A percentile compares a stretch with the other conserved stretches of the same genome.
phyloP scores from a whole-genome alignment of 306 rosid species.

The Pyrus bretschneideri region DNA sequence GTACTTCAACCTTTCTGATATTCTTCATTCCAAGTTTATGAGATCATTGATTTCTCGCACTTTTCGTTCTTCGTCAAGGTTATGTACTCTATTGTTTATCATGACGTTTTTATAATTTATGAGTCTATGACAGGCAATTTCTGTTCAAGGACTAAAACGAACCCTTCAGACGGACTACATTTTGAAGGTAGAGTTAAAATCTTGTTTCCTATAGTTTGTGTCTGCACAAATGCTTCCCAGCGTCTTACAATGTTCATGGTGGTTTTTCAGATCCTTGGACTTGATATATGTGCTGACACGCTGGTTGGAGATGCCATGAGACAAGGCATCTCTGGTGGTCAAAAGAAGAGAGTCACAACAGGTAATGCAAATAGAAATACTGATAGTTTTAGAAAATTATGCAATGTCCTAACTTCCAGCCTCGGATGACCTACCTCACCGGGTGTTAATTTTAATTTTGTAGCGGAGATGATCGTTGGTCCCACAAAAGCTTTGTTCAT shows the following conservation, averaged over 20 bases:
- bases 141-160: constrained; percentile 28
- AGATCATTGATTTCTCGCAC: background rate
- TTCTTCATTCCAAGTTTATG: background rate
- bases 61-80: background rate
- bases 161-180: constrained; percentile 47
- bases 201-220: background rate
- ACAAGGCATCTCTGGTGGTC: constrained; percentile 45
- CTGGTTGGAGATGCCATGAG: constrained; percentile 39
- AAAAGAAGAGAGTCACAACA: constrained; percentile 43
- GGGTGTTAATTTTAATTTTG: background rate
- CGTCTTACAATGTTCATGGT: background rate
- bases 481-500: constrained; percentile 34
- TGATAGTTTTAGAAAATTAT: background rate
- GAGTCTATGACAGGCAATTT: constrained; percentile 26
- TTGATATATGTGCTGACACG: constrained; percentile 42
- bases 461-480: constrained; percentile 45
- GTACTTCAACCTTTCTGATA: constrained; percentile 18
- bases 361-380: constrained; percentile 14
- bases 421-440: background rate
- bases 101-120: background rate
- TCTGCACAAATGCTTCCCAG: background rate
- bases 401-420: background rate
- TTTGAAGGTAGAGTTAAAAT: constrained; percentile 27
- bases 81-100: background rate
- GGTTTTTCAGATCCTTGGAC: constrained; percentile 36